Conservation (phyloP, 75 land plant species). For the Isoetes taiwanensis region DNA sequence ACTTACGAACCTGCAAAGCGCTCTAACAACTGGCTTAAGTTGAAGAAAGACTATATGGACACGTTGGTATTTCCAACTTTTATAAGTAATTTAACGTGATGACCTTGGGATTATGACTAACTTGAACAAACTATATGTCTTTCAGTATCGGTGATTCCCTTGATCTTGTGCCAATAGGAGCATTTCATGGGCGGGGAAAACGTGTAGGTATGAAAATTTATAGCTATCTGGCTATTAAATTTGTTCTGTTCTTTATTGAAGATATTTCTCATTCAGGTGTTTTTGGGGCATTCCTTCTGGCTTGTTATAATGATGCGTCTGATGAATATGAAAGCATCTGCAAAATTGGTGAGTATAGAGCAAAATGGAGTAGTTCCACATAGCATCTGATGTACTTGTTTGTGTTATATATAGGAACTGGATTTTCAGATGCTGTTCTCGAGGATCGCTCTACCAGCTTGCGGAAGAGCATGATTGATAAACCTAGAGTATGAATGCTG, state of each 20-base stretch:
- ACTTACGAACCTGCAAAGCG: conserved; percentile 98
- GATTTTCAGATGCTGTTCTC: conserved; percentile 79
- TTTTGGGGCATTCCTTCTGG: conserved; percentile 95
- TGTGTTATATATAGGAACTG: conserved; percentile 53
- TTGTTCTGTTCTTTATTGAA: not conserved
- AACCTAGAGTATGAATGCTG: conserved; percentile 50
- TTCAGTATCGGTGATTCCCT: conserved; percentile 89
- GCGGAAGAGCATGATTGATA: conserved; percentile 58
- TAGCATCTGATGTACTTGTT: not conserved
- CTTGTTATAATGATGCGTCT: conserved; percentile 74
- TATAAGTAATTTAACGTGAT: not conserved
- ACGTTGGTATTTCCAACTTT: conserved; percentile 27
- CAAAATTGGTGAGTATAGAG: conserved; percentile 62
- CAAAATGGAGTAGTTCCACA: not conserved
- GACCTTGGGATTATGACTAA: not conserved
- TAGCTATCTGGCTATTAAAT: not conserved
- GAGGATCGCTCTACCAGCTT: conserved; percentile 89
- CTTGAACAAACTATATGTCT: too few relatives aligned
- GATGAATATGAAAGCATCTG: conserved; percentile 97
- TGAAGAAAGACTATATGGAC: conserved; percentile 97
- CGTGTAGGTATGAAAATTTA: conserved; percentile 47
- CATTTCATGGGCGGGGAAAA: conserved; percentile 95
- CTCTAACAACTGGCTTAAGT: conserved; percentile 91
- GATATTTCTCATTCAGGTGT: conserved; percentile 53
- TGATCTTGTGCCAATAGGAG: conserved; percentile 99